Conservation (phyloP, 441 rosid species). For the Cnidoscolus chayamansa region DNA sequence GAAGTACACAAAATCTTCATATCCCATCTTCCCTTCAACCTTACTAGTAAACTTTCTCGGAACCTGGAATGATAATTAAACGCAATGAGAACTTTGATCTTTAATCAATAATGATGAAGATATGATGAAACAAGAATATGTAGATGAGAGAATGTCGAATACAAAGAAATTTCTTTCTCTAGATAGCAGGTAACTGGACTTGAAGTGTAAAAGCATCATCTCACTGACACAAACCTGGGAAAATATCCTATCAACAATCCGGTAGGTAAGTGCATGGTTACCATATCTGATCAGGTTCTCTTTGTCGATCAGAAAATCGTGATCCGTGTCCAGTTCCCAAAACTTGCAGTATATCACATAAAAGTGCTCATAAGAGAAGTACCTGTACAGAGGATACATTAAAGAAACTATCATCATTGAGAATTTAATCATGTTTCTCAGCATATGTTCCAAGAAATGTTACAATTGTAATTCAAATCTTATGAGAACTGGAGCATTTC, state of each 20-base stretch:
- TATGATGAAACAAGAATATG: conserved; percentile 6
- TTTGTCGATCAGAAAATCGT: conserved; percentile 93
- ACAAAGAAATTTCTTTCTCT: conserved; percentile 1
- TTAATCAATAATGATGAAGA: neutral
- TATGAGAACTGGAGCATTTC: too few species aligned
- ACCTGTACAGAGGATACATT: conserved; percentile 41
- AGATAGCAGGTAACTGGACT: conserved; percentile 6
- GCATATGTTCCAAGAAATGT: neutral
- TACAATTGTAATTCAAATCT: neutral
- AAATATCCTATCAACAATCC: conserved; percentile 95
- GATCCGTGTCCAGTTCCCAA: conserved; percentile 98
- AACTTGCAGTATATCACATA: conserved; percentile 99
- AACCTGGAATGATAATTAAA: conserved; percentile 46
- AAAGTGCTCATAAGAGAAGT: conserved; percentile 97
- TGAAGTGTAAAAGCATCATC: conserved; percentile 7
- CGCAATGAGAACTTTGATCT: neutral
- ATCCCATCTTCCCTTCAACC: conserved; percentile 96
- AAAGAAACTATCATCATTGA: neutral
- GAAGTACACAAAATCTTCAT: conserved; percentile 98
- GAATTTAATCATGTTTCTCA: conserved; percentile 8
- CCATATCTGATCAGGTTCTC: conserved; percentile 98
- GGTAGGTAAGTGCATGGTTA: conserved; percentile 95
- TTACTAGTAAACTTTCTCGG: conserved; percentile 87
- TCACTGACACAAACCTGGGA: conserved; percentile 70
- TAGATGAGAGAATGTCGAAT: conserved; percentile 9